These are phyloP conservation scores for Microthlaspi erraticum DNA, from an alignment of 345 rosid species.

Conservation along the genomic window DNA sequence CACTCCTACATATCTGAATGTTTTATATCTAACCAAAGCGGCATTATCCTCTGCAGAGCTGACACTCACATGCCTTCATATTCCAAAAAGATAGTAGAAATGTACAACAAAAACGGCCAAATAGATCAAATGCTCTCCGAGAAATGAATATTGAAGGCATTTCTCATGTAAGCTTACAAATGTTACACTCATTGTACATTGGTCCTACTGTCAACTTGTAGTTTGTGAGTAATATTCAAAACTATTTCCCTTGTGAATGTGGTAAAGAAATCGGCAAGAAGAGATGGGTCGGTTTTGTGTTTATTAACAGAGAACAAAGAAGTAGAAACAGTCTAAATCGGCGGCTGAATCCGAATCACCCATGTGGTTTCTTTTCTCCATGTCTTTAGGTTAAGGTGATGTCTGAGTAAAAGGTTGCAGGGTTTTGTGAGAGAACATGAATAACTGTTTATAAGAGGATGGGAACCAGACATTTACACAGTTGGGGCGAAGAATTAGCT, in stretches of 20 bases:
- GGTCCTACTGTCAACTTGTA: constrained; percentile 47
- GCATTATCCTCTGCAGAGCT: constrained; percentile 59
- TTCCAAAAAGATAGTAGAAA: constrained; percentile 75
- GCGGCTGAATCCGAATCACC: constrained; percentile 33
- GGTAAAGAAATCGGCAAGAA: constrained; percentile 36
- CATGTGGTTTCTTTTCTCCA: constrained; percentile 43
- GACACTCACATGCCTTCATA: constrained; percentile 78
- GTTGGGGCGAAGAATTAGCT: constrained; percentile 37
- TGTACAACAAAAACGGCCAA: constrained; percentile 78
- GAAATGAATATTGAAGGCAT: constrained; percentile 42
- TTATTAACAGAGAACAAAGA: constrained; percentile 24
- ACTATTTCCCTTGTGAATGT: constrained; percentile 19
- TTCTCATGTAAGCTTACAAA: constrained; percentile 32
- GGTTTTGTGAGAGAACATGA: constrained; percentile 42
- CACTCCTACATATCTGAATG: not conserved
- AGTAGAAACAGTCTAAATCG: constrained; percentile 36
- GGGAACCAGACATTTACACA: constrained; percentile 48
- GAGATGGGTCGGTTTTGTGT: constrained; percentile 44
- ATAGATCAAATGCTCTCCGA: constrained; percentile 72
- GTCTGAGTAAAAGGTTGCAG: constrained; percentile 46
- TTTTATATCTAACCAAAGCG: constrained; percentile 3
- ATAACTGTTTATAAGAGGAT: constrained; percentile 43
- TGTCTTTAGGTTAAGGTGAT: constrained; percentile 34
- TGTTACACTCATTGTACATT: constrained; percentile 31
- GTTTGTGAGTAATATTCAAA: constrained; percentile 39